phyloP scores from a whole-genome alignment of 2,329 filamentous ascomycete genomes.

The Colletotrichum sp. region DNA sequence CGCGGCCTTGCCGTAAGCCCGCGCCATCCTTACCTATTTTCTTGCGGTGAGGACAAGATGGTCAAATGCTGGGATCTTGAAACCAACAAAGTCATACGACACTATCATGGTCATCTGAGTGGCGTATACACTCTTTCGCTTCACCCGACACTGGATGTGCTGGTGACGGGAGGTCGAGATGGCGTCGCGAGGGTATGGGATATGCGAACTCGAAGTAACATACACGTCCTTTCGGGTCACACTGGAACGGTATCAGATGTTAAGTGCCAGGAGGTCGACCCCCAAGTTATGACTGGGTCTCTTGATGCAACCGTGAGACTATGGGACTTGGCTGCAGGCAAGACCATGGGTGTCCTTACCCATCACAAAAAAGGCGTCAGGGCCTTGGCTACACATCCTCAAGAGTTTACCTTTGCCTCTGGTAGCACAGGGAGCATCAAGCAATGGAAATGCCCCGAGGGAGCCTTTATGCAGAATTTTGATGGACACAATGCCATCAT shows the following conservation, averaged over 20 bases:
- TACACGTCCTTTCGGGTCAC: constrained; percentile 92
- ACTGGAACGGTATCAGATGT: constrained; percentile 89
- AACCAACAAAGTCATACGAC: constrained; percentile 98
- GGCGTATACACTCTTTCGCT: constrained; percentile 92
- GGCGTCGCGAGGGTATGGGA: constrained; percentile 97
- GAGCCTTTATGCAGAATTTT: constrained; percentile 99
- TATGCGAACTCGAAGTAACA: constrained; percentile 94
- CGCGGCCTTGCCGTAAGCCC: constrained; percentile 91
- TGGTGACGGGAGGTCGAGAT: constrained; percentile 93
- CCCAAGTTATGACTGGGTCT: constrained; percentile 92
- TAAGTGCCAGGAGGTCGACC: constrained; percentile 93
- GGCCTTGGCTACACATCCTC: constrained; percentile 81
- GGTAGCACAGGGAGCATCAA: constrained; percentile 95
- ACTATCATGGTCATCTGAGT: constrained; percentile 96
- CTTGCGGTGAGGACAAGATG: constrained; percentile 99
- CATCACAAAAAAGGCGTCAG: constrained; percentile 99
- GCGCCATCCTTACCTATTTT: constrained; percentile 95
- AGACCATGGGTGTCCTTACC: constrained; percentile 93
- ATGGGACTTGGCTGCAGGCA: constrained; percentile 96
- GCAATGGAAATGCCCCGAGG: constrained; percentile 99
- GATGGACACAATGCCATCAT: constrained; percentile 96
- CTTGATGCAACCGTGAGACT: constrained; percentile 90
- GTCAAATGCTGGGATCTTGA: constrained; percentile 99
- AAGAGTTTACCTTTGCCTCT: constrained; percentile 94
- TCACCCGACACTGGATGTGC: constrained; percentile 93